These are phyloP conservation scores for Clitopilus hobsonii DNA, from an alignment of 768 basidiomycete species.

Conservation along the genomic window DNA sequence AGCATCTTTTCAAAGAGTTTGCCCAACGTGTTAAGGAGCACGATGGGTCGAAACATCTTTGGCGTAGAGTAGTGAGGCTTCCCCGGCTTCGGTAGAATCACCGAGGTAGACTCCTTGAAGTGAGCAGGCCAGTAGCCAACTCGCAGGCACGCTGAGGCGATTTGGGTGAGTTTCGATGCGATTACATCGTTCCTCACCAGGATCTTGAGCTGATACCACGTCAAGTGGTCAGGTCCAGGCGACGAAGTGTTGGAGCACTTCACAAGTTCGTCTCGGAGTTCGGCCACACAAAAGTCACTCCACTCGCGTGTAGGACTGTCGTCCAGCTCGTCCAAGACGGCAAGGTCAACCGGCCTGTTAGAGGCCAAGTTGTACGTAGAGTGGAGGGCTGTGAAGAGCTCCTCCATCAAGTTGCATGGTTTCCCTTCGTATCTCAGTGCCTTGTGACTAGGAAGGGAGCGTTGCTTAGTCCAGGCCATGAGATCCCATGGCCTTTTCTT, in stretches of 20 bases:
- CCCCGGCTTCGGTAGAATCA: background rate
- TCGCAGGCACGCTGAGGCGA: too few relatives aligned
- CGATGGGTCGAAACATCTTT: conserved; percentile 3
- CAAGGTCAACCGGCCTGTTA: too few relatives aligned
- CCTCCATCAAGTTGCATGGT: background rate
- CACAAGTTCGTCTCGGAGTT: too few relatives aligned
- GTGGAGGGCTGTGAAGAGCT: background rate
- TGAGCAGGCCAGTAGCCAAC: background rate
- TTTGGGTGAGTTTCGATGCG: too few relatives aligned
- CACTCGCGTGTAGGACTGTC: too few relatives aligned
- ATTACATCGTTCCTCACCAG: too few relatives aligned
- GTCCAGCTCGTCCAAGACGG: too few relatives aligned
- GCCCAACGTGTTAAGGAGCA: background rate
- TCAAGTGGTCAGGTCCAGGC: too few relatives aligned
- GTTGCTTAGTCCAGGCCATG: background rate
- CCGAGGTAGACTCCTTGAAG: background rate
- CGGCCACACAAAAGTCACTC: too few relatives aligned
- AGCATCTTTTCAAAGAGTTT: conserved; percentile 4
- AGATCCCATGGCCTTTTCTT: too few relatives aligned
- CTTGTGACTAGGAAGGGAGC: background rate
- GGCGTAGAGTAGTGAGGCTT: background rate
- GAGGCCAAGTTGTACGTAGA: background rate
- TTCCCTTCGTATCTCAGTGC: background rate
- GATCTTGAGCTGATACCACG: too few relatives aligned
- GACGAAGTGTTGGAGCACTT: too few relatives aligned